Evolutionary conservation across 2,329 filamentous ascomycete genomes (phyloP).

Genomic region (Neurospora sp.): DNA sequence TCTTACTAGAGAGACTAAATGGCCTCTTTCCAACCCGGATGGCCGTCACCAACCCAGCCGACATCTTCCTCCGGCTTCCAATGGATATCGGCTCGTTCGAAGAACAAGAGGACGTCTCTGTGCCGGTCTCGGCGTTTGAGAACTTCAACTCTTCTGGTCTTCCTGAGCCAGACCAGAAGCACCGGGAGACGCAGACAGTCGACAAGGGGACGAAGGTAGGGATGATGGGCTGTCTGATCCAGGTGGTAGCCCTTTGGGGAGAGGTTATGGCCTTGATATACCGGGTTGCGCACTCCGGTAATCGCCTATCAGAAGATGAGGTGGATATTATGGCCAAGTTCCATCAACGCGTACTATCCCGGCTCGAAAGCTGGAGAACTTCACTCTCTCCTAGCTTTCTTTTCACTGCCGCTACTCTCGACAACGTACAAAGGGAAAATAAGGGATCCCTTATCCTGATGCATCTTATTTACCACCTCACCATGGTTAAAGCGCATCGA

Average conservation of each 20-base stretch:
- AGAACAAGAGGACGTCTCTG: constrained; percentile 37
- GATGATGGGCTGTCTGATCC: constrained; percentile 49
- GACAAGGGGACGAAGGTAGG: constrained; percentile 27
- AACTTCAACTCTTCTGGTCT: constrained; percentile 18
- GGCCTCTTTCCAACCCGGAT: constrained; percentile 44
- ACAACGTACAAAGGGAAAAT: constrained; percentile 42
- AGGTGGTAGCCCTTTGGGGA: constrained; percentile 55
- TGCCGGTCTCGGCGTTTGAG: constrained; percentile 49
- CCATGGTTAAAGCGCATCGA: constrained; percentile 55
- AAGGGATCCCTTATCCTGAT: constrained; percentile 51
- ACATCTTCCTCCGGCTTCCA: constrained; percentile 58
- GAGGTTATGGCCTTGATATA: constrained; percentile 52
- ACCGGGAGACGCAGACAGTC: neutral
- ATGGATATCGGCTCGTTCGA: constrained; percentile 53
- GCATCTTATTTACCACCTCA: constrained; percentile 56
- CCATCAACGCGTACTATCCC: constrained; percentile 33
- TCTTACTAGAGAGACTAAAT: constrained; percentile 58
- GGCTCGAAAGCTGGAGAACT: constrained; percentile 47
- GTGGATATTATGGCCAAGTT: constrained; percentile 22
- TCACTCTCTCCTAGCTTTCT: constrained; percentile 44
- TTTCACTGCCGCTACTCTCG: constrained; percentile 47
- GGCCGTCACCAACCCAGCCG: constrained; percentile 49
- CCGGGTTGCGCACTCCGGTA: constrained; percentile 31
- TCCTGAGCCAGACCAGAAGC: neutral
- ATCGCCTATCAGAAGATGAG: constrained; percentile 13